A percentile compares a stretch with the other conserved stretches of the same genome.
phyloP scores from a whole-genome alignment of 2,329 filamentous ascomycete species.

The Pseudomassariella vexata region DNA sequence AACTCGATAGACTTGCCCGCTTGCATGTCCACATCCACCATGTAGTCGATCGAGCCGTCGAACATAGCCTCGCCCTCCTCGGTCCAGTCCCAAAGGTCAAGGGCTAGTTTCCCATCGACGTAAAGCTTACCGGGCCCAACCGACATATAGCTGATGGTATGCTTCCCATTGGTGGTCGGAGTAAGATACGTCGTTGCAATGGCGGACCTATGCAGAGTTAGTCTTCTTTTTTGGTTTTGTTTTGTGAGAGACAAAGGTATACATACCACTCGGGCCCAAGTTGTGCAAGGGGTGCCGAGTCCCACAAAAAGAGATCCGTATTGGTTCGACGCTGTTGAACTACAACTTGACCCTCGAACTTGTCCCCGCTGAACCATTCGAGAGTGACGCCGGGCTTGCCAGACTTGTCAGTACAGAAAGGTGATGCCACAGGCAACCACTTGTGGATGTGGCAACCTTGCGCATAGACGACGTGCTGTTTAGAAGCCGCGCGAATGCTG shows the following conservation, averaged over 20 bases:
- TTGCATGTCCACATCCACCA: conserved; percentile 54
- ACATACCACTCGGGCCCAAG: conserved; percentile 58
- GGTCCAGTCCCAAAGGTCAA: conserved; percentile 65
- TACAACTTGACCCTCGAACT: conserved; percentile 51
- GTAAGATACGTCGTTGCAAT: conserved; percentile 55
- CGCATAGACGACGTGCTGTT: conserved; percentile 53
- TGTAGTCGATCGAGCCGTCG: conserved; percentile 59
- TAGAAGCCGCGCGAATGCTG: conserved; percentile 49
- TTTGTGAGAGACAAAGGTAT: too few relatives aligned
- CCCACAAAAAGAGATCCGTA: conserved; percentile 66
- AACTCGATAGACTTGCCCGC: conserved; percentile 56
- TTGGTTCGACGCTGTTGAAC: conserved; percentile 55
- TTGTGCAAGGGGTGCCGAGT: conserved; percentile 56
- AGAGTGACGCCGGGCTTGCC: conserved; percentile 57
- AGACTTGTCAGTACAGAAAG: conserved; percentile 48
- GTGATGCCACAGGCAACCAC: conserved; percentile 58
- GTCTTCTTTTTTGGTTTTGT: too few relatives aligned
- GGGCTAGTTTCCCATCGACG: conserved; percentile 51
- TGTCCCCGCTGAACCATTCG: conserved; percentile 60
- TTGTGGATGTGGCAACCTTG: conserved; percentile 59
- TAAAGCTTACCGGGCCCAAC: conserved; percentile 60
- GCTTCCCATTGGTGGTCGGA: conserved; percentile 51
- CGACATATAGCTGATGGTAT: conserved; percentile 63
- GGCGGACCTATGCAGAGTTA: too few relatives aligned
- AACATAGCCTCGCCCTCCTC: conserved; percentile 68